phyloP scores from a whole-genome alignment of 2,329 filamentous ascomycete species.

The Emericellopsis atlantica region DNA sequence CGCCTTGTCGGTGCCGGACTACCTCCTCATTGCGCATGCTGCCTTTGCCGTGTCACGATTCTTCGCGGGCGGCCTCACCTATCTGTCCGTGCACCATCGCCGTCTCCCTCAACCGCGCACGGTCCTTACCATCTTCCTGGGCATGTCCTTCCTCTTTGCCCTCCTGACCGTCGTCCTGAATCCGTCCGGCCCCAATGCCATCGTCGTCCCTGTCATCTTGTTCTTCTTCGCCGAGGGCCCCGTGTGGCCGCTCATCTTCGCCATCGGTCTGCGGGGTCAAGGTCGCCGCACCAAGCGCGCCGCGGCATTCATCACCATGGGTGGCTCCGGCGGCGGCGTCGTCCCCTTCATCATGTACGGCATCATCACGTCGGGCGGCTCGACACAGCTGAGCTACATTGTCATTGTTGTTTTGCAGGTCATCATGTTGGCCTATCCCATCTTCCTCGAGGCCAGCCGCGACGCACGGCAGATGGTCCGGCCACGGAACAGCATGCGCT shows the following conservation, averaged over 20 bases:
- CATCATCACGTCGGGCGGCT: conserved; percentile 45
- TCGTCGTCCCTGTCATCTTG: conserved; percentile 50
- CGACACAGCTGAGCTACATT: conserved; percentile 50
- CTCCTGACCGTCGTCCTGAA: conserved; percentile 33
- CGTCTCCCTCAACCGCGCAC: conserved; percentile 54
- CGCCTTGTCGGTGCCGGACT: conserved; percentile 44
- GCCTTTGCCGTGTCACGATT: conserved; percentile 67
- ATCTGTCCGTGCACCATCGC: conserved; percentile 30
- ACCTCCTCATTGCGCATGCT: conserved; percentile 59
- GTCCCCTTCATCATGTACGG: conserved; percentile 65
- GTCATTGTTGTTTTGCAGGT: conserved; percentile 44
- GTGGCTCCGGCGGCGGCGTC: conserved; percentile 58
- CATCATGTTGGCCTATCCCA: conserved; percentile 31
- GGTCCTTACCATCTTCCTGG: conserved; percentile 50
- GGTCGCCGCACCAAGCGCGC: conserved; percentile 71
- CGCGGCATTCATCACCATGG: conserved; percentile 65
- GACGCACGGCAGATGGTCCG: conserved; percentile 33
- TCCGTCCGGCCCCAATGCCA: conserved; percentile 30
- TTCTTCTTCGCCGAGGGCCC: conserved; percentile 76
- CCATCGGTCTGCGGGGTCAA: conserved; percentile 66
- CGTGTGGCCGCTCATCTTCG: conserved; percentile 72
- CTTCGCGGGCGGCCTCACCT: conserved; percentile 51
- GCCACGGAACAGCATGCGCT: not conserved
- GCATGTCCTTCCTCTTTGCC: conserved; percentile 45
- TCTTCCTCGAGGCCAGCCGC: conserved; percentile 31